Conservation (phyloP, 2,329 filamentous ascomycete species). For the Graphiopsis chlorocephala region DNA sequence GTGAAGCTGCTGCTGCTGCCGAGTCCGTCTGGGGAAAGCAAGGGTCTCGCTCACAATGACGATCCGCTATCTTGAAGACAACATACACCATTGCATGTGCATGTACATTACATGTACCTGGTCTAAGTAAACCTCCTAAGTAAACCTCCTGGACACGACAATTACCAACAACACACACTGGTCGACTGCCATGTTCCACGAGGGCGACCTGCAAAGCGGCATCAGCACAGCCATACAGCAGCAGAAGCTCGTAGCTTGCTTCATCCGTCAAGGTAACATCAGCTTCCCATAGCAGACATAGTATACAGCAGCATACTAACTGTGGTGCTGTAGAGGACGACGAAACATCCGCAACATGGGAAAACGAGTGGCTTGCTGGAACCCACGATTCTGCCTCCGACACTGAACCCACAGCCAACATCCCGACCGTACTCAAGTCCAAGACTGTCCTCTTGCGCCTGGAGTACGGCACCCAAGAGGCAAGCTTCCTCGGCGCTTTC, state of each 20-base stretch:
- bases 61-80: not conserved
- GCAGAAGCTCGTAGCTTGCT: constrained; percentile 77
- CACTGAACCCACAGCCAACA: constrained; percentile 50
- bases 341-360: constrained; percentile 58
- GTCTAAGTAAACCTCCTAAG: no score
- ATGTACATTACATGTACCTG: not conserved
- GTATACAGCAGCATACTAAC: not conserved
- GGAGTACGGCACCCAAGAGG: constrained; percentile 71
- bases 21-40: not conserved
- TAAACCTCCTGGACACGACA: no score
- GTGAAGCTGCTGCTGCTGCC: not conserved
- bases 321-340: constrained; percentile 52
- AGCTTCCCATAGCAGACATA: not conserved
- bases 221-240: constrained; percentile 73
- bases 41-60: not conserved
- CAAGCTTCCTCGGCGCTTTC: constrained; percentile 75
- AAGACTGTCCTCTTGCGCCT: constrained; percentile 70
- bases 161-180: not conserved
- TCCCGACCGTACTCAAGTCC: not conserved
- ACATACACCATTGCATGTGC: not conserved
- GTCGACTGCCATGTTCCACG: constrained; percentile 66
- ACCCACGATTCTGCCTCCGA: constrained; percentile 8
- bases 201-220: constrained; percentile 75
- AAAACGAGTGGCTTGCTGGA: constrained; percentile 31
- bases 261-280: constrained; percentile 56